Evolutionary conservation across 257 asterid species (phyloP).

Genomic region (Apocynum venetum): DNA sequence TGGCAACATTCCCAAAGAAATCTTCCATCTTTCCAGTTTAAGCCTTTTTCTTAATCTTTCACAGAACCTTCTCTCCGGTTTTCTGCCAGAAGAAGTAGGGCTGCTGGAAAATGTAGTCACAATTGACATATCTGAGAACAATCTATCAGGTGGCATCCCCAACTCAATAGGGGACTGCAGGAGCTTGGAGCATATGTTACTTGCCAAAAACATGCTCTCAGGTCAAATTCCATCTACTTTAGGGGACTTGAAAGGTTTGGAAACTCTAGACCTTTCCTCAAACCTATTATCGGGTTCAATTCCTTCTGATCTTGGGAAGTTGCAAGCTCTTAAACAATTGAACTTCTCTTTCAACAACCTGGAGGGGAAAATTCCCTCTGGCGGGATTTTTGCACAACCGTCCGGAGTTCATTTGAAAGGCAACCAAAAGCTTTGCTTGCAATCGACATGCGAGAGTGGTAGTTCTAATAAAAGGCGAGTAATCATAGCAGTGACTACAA

Average conservation of each 20-base stretch:
- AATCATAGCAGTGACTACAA: background rate
- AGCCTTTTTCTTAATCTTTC: too few relatives aligned
- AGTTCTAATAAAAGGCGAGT: slow-evolving; percentile 5
- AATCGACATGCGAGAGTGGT: slow-evolving; percentile 11
- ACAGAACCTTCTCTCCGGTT: too few relatives aligned
- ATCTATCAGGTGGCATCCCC: slow-evolving; percentile 43
- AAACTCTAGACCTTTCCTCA: slow-evolving; percentile 49
- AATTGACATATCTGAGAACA: slow-evolving; percentile 41
- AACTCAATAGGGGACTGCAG: slow-evolving; percentile 34
- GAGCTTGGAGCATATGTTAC: slow-evolving; percentile 42
- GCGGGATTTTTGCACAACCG: slow-evolving; percentile 40
- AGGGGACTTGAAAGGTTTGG: slow-evolving; percentile 38
- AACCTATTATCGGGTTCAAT: slow-evolving; percentile 29
- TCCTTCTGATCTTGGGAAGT: slow-evolving; percentile 32
- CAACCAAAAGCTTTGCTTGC: slow-evolving; percentile 40
- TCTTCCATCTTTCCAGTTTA: too few relatives aligned
- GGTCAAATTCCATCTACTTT: slow-evolving; percentile 51
- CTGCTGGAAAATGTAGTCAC: slow-evolving; percentile 22
- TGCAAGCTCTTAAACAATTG: slow-evolving; percentile 33
- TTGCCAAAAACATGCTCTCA: slow-evolving; percentile 35
- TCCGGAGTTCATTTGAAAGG: slow-evolving; percentile 39
- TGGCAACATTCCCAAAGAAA: too few relatives aligned
- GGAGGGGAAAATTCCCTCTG: slow-evolving; percentile 43
- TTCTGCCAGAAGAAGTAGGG: too few relatives aligned
- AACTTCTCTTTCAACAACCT: slow-evolving; percentile 52